Base-by-base conservation (phyloP, 495 filamentous ascomycete genomes). In the Immersiella caudata region DNA sequence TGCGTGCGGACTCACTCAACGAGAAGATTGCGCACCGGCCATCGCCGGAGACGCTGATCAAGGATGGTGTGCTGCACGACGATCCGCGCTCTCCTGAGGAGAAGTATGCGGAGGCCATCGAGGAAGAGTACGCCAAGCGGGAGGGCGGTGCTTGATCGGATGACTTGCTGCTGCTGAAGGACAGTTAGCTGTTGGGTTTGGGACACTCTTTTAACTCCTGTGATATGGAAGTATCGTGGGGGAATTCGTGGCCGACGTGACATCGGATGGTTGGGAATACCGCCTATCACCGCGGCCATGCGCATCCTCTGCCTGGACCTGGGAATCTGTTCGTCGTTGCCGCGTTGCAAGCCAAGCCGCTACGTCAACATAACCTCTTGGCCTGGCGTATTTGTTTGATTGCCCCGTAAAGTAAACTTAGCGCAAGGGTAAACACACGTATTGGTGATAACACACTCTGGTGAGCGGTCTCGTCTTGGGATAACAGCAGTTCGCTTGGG, bases 1-100 rank as follows among this genome's bases (percentile, higher is more conserved):
- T 97, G 93, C 87, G 90, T 21, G 89, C 87, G 59, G 90, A 97
- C 75, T 89, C 84, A 35, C 80, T 97, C 46, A 93, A 97, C 76
- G 91, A 93, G 71, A 92, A 91, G 75, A 86, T 97, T 65, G 82
- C 88, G 73, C 83, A 89, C 64, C 84, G 93, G 8, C 93, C 93
- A 1, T 81, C 88, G 26, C 89, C 90, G 5, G 90, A 93, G 65
- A 84, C 90, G 35, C 77, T 97, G 57, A 83, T 96, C 57, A 86
- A 90, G 68, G 86, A 91, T 72, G 93, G 93, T 2, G 92, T 97
- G 57, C 79, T 93, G 60, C 81, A 82, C 21, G 89, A 89, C 67
- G 88, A 90, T 65, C 84, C 84, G 9, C 83, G 83, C 58, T 80
- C 79, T 6, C 71, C 82, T 20, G 80, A 81, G 51, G 79, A 84